Base-by-base conservation (phyloP, 441 rosid species). In the Erysimum cheiri region DNA sequence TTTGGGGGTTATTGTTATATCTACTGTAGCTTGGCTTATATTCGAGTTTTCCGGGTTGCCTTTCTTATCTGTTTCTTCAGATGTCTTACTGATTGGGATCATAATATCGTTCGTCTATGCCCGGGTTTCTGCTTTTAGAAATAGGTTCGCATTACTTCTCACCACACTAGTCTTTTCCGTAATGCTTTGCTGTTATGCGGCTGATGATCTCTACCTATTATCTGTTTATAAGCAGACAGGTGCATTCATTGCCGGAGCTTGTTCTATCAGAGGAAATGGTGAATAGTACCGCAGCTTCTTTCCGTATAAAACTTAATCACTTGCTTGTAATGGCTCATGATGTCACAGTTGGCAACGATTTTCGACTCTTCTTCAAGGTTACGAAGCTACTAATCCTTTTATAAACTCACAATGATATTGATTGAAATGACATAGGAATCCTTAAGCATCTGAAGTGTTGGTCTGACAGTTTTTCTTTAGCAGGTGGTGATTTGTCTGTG, bases 241-340 rank as follows among this genome's bases (percentile, higher is more conserved):
- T 70, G 6, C 81, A 80, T 35, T 82, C 88, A 15, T 80, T 94
- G 46, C 92, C 97, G 4, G 98, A 91, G 84, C 86, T 94, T 56
- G 93, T 78, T 58, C 69, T 94, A 57, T 94, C 98, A 8, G 98
- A 94, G 83, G 98, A 94, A 72, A 91, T 94, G 96, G 97, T 94
- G 75, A 82, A 86, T 56, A 86, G 82, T 78, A 92, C 88, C 3
- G 96, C 99, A n/a, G 96, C 96, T 49, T 87, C 99, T 11, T 85
- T 90, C 64, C 97, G 97, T 68, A 83, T 85, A 61, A 92, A 90
- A 78, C 79, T 92, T 66, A 94, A 94, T 59, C 82, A 84, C 43
- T 37, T 92, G 56, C 96, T 94, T 75, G 90, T 91, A 60, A 82
- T 94, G 92, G 99, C 97, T 79, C 99, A 94, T 65, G 94, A 92